Percentiles rank a stretch among this genome's conserved stretches.
phyloP scores from a whole-genome alignment of 176 grass and related monocot species.

The Raddia distichophylla region DNA sequence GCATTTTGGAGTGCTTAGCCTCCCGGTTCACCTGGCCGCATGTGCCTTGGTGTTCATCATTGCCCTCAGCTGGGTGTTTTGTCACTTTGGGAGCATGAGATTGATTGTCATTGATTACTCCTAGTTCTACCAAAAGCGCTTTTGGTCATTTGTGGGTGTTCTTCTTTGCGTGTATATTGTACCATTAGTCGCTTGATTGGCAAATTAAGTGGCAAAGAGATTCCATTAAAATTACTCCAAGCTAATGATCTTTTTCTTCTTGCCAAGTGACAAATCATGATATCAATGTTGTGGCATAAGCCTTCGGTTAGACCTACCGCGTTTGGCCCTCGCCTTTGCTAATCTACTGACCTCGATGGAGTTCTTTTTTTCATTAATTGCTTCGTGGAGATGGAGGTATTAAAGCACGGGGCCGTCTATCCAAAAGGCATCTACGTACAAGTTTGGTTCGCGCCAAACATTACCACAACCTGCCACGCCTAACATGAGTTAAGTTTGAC shows the following conservation, averaged over 20 bases:
- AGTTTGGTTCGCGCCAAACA: too few relatives aligned
- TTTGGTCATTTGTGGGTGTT: not conserved
- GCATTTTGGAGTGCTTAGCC: conserved; percentile 20
- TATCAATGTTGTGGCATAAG: not conserved
- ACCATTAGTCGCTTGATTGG: not conserved
- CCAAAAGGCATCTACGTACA: too few relatives aligned
- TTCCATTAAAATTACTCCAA: not conserved
- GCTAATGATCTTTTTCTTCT: conserved; percentile 9
- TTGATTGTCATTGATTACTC: not conserved
- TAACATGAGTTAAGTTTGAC: too few relatives aligned
- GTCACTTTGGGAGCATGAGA: conserved; percentile 22
- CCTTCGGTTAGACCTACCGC: conserved; percentile 41
- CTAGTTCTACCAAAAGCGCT: not conserved
- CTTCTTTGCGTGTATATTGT: not conserved
- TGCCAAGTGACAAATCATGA: conserved; percentile 1
- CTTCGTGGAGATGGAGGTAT: too few relatives aligned
- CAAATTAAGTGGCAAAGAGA: not conserved
- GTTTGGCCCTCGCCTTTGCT: conserved; percentile 19
- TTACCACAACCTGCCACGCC: too few relatives aligned
- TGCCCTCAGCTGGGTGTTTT: not conserved
- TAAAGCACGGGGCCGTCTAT: too few relatives aligned
- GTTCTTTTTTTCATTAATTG: too few relatives aligned
- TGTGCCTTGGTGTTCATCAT: conserved; percentile 35
- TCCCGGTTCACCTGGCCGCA: not conserved
- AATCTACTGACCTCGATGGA: not conserved